Percentiles rank a stretch among this genome's conserved stretches.
phyloP scores from a whole-genome alignment of 2,329 filamentous ascomycete genomes.

The Graphiopsis chlorocephala region DNA sequence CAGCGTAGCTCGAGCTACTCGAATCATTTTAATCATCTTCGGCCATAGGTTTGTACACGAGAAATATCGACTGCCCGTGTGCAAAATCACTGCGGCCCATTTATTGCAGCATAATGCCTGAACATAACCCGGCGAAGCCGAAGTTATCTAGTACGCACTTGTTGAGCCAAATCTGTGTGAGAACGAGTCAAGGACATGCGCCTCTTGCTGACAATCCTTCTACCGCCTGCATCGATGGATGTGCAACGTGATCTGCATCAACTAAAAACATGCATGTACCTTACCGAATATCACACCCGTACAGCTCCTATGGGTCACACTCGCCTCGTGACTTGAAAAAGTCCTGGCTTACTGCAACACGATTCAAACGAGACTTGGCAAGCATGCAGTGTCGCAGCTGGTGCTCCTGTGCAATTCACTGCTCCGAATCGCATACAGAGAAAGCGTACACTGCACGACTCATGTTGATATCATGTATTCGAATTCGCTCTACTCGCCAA shows the following conservation, averaged over 20 bases:
- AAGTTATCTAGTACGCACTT: background rate
- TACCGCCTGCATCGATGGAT: background rate
- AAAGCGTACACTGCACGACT: background rate
- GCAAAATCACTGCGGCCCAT: background rate
- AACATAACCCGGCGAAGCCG: background rate
- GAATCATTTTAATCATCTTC: background rate
- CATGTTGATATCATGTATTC: conserved; percentile 7
- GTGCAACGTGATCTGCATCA: background rate
- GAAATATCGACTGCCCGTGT: background rate
- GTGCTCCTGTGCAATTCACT: background rate
- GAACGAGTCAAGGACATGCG: background rate
- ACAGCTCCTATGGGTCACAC: background rate
- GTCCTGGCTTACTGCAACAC: background rate
- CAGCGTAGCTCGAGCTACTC: background rate
- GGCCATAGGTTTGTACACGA: background rate
- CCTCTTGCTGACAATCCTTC: background rate
- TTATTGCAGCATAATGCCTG: background rate
- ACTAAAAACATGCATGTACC: background rate
- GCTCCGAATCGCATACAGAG: background rate
- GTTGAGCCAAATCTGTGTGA: background rate
- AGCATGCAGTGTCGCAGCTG: background rate
- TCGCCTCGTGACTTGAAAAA: background rate
- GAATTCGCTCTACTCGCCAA: conserved; percentile 2
- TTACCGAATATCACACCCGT: background rate
- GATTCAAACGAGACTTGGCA: background rate